phyloP scores from a whole-genome alignment of 2,329 filamentous ascomycete genomes.

The Nectriaceae sp. region DNA sequence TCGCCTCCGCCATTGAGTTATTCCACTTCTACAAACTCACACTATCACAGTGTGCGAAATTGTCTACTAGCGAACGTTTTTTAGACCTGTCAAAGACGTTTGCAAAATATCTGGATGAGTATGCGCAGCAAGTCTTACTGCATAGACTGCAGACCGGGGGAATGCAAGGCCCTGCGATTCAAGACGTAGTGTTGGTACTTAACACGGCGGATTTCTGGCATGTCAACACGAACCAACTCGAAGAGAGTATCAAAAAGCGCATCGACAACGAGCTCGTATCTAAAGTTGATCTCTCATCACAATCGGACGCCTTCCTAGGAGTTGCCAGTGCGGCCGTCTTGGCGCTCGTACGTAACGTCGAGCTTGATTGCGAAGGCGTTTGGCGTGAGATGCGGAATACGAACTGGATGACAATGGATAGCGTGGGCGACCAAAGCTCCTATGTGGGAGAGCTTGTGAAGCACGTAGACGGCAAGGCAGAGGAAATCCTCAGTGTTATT shows the following conservation, averaged over 20 bases:
- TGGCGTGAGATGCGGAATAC: conserved; percentile 99
- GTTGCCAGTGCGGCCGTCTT: conserved; percentile 88
- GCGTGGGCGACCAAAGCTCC: conserved; percentile 87
- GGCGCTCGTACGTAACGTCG: conserved; percentile 80
- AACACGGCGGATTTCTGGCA: conserved; percentile 99
- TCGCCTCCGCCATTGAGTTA: conserved; percentile 90
- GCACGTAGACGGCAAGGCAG: conserved; percentile 69
- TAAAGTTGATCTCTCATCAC: conserved; percentile 85
- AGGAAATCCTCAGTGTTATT: conserved; percentile 74
- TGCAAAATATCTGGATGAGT: conserved; percentile 92
- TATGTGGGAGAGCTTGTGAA: conserved; percentile 83
- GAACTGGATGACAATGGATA: conserved; percentile 92
- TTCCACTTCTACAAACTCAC: conserved; percentile 97
- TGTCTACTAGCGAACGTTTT: conserved; percentile 86
- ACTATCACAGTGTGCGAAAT: conserved; percentile 90
- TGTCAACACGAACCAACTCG: conserved; percentile 85
- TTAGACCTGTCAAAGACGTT: conserved; percentile 83
- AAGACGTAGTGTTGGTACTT: conserved; percentile 82
- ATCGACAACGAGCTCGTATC: conserved; percentile 78
- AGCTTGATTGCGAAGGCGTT: conserved; percentile 77
- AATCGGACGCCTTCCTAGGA: conserved; percentile 93
- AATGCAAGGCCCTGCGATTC: conserved; percentile 55
- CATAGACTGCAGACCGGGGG: conserved; percentile 64
- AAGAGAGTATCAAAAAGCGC: conserved; percentile 89
- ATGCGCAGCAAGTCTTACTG: conserved; percentile 88